Evolutionary conservation across 169 alveolate species (phyloP).

Genomic region (Neospora caninum): DNA sequence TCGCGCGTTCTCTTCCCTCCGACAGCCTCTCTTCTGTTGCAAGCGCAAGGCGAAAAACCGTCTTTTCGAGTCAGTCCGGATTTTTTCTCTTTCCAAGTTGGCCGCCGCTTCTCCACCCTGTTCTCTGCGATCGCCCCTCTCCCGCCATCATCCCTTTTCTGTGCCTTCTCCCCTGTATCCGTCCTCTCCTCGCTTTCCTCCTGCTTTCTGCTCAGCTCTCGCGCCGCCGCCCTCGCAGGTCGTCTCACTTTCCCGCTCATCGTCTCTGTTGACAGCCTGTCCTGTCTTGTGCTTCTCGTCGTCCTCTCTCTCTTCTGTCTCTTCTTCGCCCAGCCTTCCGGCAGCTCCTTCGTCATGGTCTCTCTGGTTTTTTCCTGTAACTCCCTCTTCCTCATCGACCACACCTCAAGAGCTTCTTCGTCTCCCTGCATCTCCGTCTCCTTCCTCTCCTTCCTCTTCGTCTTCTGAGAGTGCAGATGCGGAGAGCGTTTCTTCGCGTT

Average conservation of each 20-base stretch:
- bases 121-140: too few relatives aligned
- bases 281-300: neutral
- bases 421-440: constrained; percentile 21
- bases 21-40: too few relatives aligned
- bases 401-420: neutral
- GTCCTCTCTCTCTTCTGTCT: neutral
- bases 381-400: neutral
- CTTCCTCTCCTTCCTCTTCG: neutral
- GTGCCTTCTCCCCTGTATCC: neutral
- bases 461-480: neutral
- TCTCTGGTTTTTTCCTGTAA: neutral
- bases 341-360: neutral
- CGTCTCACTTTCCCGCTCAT: too few relatives aligned
- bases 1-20: too few relatives aligned
- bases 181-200: neutral
- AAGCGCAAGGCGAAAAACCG: too few relatives aligned
- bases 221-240: neutral
- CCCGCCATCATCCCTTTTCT: too few relatives aligned
- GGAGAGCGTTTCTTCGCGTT: neutral
- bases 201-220: neutral
- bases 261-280: neutral
- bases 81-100: too few relatives aligned
- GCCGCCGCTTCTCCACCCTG: too few relatives aligned
- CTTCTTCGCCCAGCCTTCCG: neutral
- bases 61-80: too few relatives aligned